Evolutionary conservation across 257 asterid species (phyloP), one percentile per base, ranked within the genome.

Genomic region (Penstemon newberryi): DNA sequence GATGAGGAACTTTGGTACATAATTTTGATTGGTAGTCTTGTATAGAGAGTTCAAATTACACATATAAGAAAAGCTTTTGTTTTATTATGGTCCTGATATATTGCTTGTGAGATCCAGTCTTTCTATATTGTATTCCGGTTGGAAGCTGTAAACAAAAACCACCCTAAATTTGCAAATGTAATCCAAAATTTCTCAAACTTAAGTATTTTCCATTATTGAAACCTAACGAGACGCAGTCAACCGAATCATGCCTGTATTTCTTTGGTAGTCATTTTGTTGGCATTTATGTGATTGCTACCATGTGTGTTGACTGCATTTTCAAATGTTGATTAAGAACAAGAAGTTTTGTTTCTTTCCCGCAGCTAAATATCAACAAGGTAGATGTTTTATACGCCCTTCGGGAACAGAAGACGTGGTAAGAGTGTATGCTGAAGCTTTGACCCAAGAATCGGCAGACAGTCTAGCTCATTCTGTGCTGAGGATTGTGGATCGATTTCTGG

Each of bases 351-450:
- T 74, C 42, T 67, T 53, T 60, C 60, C 67, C 41, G 7, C 86
- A 92, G 99, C 82, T 38, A 89, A 91, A 74, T 85, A 88, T 65
- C 67, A 78, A 7, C 76, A 67, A 37, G 96, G 99, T 13, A 81
- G 96, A 80, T 94, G 96, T 71, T 94, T 90, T 56, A 78, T 94
- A 73, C 81, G 99, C 50, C 97, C 97, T 51, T 91, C 99, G 1
- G 96, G 99, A 67, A 94, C 99, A 5, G 97, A 91, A 82, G 96
- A 91, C 37, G 97, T 91, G 63, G 85, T 94, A 46, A 86, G 97
- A 76, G 96, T 94, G 64, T 94, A 87, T 47, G 96, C 96, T 3
- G 97, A 94, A 83, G 96, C 92, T 46, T 78, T 72, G 57, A 90
- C 88, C 25, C 96, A 86, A 73, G 96, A 83, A 74, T 86, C 83